Percentiles rank a stretch among this genome's conserved stretches.
Evolutionary conservation across 169 alveolate genomes (phyloP).

Genomic region (Cryptosporidium canis): DNA sequence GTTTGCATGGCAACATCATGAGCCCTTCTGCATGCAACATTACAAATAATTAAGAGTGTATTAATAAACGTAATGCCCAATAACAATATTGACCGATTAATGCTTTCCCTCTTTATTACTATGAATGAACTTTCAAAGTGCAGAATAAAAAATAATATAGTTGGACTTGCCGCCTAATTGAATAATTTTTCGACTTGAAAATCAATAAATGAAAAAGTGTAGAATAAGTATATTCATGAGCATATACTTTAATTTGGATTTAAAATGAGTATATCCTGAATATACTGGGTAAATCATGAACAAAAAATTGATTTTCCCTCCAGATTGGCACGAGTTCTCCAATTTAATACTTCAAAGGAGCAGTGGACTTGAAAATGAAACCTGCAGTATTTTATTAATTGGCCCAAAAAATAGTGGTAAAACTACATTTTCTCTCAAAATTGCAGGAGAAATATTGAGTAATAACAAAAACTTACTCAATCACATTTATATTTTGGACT

Average conservation of each 20-base stretch:
- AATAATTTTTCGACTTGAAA: too few relatives aligned
- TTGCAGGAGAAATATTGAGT: background rate
- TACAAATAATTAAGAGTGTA: background rate
- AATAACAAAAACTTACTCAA: background rate
- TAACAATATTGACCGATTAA: background rate
- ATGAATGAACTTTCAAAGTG: too few relatives aligned
- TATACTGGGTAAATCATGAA: background rate
- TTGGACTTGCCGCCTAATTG: too few relatives aligned
- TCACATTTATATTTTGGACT: conserved; percentile 31
- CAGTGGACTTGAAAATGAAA: background rate
- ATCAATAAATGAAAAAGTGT: too few relatives aligned
- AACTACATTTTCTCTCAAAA: conserved; percentile 23
- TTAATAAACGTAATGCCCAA: background rate
- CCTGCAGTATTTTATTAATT: conserved; percentile 4
- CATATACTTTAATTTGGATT: background rate
- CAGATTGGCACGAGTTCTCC: conserved; percentile 17
- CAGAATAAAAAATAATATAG: too few relatives aligned
- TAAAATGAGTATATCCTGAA: background rate
- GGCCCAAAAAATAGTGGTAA: conserved; percentile 72
- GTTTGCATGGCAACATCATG: background rate
- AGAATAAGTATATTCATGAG: too few relatives aligned
- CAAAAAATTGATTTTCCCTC: conserved; percentile 7
- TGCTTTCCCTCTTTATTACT: background rate
- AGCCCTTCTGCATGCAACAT: background rate
- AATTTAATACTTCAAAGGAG: conserved; percentile 5